Percentiles rank a stretch among this genome's conserved stretches.
These are phyloP conservation scores for Clavispora carvajalis DNA, from an alignment of 805 yeast genomes.

Conservation along the genomic window DNA sequence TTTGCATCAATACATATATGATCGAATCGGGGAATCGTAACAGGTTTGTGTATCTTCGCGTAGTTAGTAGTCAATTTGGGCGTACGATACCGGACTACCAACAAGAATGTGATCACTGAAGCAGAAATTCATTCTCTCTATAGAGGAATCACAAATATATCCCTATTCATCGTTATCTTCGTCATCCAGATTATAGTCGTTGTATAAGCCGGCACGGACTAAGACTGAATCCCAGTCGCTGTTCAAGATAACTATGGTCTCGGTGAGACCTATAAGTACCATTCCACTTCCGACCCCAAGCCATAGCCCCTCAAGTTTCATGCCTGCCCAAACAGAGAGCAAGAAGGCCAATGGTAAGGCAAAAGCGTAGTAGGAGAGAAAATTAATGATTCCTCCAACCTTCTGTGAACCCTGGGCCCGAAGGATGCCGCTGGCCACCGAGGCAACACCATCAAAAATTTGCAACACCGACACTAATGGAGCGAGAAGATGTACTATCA, in stretches of 20 bases:
- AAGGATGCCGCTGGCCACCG: conserved; percentile 66
- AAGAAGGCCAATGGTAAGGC: conserved; percentile 64
- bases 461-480: conserved; percentile 66
- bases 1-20: no score
- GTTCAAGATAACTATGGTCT: conserved; percentile 40
- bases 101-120: no score
- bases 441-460: conserved; percentile 63
- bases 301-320: conserved; percentile 66
- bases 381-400: conserved; percentile 65
- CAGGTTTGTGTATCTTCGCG: no score
- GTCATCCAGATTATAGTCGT: conserved; percentile 4
- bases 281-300: conserved; percentile 65
- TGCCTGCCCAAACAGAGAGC: conserved; percentile 41
- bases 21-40: no score
- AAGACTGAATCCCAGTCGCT: conserved; percentile 51
- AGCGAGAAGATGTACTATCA: conserved; percentile 47
- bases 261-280: conserved; percentile 46
- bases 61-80: no score
- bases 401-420: conserved; percentile 75
- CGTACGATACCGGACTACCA: no score
- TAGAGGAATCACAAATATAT: no score
- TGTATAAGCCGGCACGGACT: conserved; percentile 24
- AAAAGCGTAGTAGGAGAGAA: conserved; percentile 63
- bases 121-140: no score
- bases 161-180: background rate